phyloP scores from a whole-genome alignment of 208 protist species.

The Leishmania turanica region DNA sequence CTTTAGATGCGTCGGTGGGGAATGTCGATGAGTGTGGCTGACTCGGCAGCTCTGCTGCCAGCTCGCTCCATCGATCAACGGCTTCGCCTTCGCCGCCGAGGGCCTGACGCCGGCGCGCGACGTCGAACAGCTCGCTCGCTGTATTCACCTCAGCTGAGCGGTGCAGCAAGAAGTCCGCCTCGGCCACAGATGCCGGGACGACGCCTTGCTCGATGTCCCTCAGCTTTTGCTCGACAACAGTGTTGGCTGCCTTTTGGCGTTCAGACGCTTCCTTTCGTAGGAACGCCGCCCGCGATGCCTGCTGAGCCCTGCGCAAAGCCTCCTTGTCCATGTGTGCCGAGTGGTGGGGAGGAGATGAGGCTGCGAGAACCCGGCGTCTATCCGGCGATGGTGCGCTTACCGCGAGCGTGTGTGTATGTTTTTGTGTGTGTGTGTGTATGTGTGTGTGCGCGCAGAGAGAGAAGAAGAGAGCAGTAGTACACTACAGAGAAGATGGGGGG shows the following conservation, averaged over 20 bases:
- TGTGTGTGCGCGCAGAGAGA: neutral
- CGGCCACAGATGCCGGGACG: conserved; percentile 50
- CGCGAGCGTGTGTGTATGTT: neutral
- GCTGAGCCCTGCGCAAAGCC: conserved; percentile 51
- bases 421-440: conserved; percentile 6
- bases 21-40: neutral
- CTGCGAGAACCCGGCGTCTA: neutral
- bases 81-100: conserved; percentile 38
- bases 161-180: conserved; percentile 72
- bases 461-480: neutral
- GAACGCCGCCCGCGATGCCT: conserved; percentile 76
- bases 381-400: neutral
- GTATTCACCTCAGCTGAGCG: conserved; percentile 69
- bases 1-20: neutral
- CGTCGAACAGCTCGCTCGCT: conserved; percentile 57
- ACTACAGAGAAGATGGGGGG: neutral
- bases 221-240: conserved; percentile 74
- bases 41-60: conserved; percentile 9
- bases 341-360: conserved; percentile 7
- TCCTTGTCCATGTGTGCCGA: conserved; percentile 56
- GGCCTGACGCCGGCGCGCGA: conserved; percentile 57
- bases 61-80: conserved; percentile 13
- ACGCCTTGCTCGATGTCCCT: conserved; percentile 82
- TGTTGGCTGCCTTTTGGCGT: conserved; percentile 63
- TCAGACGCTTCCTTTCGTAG: conserved; percentile 60